These are phyloP conservation scores for Quercus berberidifolia DNA, from an alignment of 306 rosid species.

Conservation along the genomic window DNA sequence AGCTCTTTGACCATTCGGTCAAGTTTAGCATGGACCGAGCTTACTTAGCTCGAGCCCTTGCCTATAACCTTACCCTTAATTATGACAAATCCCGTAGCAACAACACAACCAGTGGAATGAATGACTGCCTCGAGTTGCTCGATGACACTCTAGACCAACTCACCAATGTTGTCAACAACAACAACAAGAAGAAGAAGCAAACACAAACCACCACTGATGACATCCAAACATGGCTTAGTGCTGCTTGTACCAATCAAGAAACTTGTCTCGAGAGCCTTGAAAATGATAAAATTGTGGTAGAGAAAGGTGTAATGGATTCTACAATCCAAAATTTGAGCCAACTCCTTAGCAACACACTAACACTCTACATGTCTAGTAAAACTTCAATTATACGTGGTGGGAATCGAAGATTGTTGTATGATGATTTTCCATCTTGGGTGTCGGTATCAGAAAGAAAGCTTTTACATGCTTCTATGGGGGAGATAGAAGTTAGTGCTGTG, in stretches of 20 bases:
- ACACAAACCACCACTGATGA: neutral
- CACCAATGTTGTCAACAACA: neutral
- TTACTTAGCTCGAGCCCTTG: conserved; percentile 19
- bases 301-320: conserved; percentile 1
- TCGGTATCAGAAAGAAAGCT: conserved; percentile 23
- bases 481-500: conserved; percentile 25
- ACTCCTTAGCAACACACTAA: conserved; percentile 15
- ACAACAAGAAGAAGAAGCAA: too few relatives aligned
- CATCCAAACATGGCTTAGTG: conserved; percentile 37
- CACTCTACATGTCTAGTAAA: conserved; percentile 2
- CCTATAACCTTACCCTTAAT: conserved; percentile 11
- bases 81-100: neutral
- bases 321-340: conserved; percentile 6
- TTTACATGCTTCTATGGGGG: conserved; percentile 19
- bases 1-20: conserved; percentile 15
- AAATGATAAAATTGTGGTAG: neutral
- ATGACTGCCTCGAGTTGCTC: conserved; percentile 34
- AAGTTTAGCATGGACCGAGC: conserved; percentile 14
- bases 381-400: neutral
- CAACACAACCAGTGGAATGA: neutral
- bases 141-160: conserved; percentile 32
- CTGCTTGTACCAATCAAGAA: conserved; percentile 35
- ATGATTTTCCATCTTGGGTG: conserved; percentile 28
- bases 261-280: conserved; percentile 32
- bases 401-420: conserved; percentile 2